Percentiles rank a stretch among this genome's conserved stretches.
These are phyloP conservation scores for Umbilicus rupestris DNA, from an alignment of 164 flowering plant genomes.

Conservation along the genomic window DNA sequence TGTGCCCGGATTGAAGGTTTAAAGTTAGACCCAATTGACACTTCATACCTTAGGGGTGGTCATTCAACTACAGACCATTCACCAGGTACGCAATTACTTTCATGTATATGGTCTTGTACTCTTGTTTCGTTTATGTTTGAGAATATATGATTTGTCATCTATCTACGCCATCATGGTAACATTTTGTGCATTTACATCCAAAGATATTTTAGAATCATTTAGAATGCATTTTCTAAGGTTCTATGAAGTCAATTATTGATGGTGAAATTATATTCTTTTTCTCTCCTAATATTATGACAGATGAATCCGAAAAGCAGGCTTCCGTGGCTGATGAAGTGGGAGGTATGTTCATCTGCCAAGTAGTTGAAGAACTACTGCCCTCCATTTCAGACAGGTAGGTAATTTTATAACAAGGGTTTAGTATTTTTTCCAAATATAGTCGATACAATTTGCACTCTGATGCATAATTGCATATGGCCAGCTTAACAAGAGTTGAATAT, in stretches of 20 bases:
- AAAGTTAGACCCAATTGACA: slow-evolving; percentile 22
- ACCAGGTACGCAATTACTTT: slow-evolving; percentile 19
- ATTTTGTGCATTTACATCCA: background rate
- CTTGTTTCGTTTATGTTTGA: background rate
- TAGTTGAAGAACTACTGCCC: slow-evolving; percentile 24
- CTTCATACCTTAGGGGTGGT: slow-evolving; percentile 37
- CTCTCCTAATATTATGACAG: background rate
- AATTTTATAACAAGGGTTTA: background rate
- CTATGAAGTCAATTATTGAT: background rate
- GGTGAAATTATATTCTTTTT: background rate
- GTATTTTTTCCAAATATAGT: background rate
- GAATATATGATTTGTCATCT: background rate
- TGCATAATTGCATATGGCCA: background rate
- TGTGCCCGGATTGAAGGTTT: slow-evolving; percentile 30
- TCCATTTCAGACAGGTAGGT: slow-evolving; percentile 30
- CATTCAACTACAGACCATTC: slow-evolving; percentile 17
- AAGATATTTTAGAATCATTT: no score
- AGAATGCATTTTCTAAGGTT: background rate
- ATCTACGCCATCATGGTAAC: background rate
- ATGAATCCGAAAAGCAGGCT: slow-evolving; percentile 8
- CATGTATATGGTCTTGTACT: background rate
- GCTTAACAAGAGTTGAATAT: background rate
- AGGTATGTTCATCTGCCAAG: slow-evolving; percentile 13
- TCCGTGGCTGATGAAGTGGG: slow-evolving; percentile 6
- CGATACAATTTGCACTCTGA: no score